Conservation (phyloP, 345 rosid genomes). For the Hibiscus mutabilis region DNA sequence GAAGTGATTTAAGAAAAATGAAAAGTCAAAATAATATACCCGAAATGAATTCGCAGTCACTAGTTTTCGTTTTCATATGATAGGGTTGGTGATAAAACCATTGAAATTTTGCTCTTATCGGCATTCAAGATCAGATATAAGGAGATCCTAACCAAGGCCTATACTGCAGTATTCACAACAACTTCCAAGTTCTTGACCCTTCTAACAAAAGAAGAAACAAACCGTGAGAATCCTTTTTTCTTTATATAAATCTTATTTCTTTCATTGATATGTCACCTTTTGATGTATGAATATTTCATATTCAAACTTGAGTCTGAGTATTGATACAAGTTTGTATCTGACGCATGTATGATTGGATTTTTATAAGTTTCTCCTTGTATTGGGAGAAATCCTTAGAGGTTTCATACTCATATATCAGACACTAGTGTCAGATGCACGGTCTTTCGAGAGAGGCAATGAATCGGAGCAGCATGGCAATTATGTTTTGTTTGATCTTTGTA, state of each 20-base stretch:
- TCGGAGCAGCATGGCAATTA: not conserved
- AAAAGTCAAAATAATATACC: not conserved
- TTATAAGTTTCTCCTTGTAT: not conserved
- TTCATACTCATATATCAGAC: not conserved
- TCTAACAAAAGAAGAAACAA: constrained; percentile 66
- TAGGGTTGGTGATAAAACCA: constrained; percentile 60
- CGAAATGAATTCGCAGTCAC: not conserved
- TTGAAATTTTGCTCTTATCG: constrained; percentile 59
- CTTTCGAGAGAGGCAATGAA: not conserved
- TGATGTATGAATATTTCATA: not conserved
- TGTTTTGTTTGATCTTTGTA: constrained; percentile 18
- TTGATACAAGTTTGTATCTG: not conserved
- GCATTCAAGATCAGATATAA: constrained; percentile 73
- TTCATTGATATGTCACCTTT: not conserved
- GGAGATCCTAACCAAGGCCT: constrained; percentile 72
- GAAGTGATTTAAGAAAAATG: not conserved
- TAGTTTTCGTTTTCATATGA: constrained; percentile 7
- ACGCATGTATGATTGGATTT: not conserved
- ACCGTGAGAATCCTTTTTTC: constrained; percentile 32
- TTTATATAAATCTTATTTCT: constrained; percentile 11
- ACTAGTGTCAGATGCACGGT: not conserved
- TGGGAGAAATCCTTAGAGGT: not conserved
- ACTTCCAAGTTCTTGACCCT: constrained; percentile 49
- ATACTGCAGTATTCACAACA: constrained; percentile 50
- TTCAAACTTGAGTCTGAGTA: not conserved